Base-by-base conservation (phyloP, 805 yeast species). In the Wickerhamiella kurtzmanii region DNA sequence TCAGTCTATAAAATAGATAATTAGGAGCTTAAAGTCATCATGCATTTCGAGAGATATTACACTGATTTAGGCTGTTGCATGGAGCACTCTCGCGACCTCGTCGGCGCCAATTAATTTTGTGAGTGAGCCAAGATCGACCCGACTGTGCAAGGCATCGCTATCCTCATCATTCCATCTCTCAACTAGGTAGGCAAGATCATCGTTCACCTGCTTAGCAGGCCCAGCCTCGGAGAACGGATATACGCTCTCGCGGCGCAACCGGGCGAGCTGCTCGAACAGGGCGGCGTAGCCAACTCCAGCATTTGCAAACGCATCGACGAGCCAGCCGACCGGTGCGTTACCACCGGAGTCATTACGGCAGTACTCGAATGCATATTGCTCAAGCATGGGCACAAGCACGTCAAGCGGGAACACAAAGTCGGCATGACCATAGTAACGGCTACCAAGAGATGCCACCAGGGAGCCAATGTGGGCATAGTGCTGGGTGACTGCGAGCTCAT, bases 361-460 rank as follows among this genome's bases (percentile, higher is more conserved):
- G 40, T 60, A 55, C 46, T 70, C 74, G 35, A 68, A 66, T 37
- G 81, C 67, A 54, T 77, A 71, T 53, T 74, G 75, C 53, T 80
- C 71, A 42, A 84, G 66, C 50, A 81, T 68, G 49, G 83, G 80
- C 54, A 85, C 68, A 42, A 88, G 68, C 47, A 77, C 79, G 52
- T 76, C 76, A 4, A 83, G 71, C 17, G 96, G 94, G 68, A 88
- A 86, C 2, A 87, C 82, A 57, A 76, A 71, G 55, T 86, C 95
- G 38, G 83, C 77, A 20, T 74, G 73, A 45, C 75, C 70, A 15
- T 37, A 44, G 44, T 86, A 68, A 58, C 75, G 76, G 49, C 75
- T 69, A 0, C 95, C 96, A 45, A 81, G 68, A 55, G 41, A 68
- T 45, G 44, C 59, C 17, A 67, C 65, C 6, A 69, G 63, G 22